These are phyloP conservation scores for Solanum sejunctum DNA, from an alignment of 257 asterid genomes.

Conservation along the genomic window DNA sequence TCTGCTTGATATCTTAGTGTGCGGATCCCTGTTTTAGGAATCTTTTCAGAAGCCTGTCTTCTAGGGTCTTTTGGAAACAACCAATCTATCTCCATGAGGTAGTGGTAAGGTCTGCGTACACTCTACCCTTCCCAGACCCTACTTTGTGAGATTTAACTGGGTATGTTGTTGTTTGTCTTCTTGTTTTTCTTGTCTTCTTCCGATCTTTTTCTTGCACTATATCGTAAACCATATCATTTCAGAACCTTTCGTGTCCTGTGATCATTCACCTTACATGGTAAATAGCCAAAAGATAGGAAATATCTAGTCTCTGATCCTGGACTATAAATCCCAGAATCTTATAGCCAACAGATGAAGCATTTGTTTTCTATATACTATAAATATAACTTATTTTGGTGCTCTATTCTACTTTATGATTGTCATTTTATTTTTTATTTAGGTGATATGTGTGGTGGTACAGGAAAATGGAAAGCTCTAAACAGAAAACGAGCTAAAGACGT, in stretches of 20 bases:
- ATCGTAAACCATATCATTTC: background rate
- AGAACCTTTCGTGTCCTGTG: background rate
- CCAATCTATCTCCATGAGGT: too few species aligned
- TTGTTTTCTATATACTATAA: too few species aligned
- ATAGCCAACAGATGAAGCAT: background rate
- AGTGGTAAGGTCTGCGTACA: too few species aligned
- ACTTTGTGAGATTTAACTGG: too few species aligned
- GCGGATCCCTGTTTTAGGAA: background rate
- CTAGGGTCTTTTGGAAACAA: too few species aligned
- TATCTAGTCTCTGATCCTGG: background rate
- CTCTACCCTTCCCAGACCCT: too few species aligned
- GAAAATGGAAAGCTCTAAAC: constrained; percentile 98
- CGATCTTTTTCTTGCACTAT: background rate
- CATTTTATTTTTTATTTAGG: constrained; percentile 53
- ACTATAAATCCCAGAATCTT: background rate
- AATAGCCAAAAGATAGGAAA: background rate
- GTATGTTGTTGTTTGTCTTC: background rate
- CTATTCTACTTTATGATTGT: constrained; percentile 16
- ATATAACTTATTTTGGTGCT: background rate
- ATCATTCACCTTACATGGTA: background rate
- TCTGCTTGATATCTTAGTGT: background rate
- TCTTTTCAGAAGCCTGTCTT: background rate
- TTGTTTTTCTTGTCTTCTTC: background rate
- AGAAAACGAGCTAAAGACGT: constrained; percentile 96
- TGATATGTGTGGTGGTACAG: constrained; percentile 99